Base-by-base conservation (phyloP, 2,329 filamentous ascomycete species). In the Nothopassalora personata region DNA sequence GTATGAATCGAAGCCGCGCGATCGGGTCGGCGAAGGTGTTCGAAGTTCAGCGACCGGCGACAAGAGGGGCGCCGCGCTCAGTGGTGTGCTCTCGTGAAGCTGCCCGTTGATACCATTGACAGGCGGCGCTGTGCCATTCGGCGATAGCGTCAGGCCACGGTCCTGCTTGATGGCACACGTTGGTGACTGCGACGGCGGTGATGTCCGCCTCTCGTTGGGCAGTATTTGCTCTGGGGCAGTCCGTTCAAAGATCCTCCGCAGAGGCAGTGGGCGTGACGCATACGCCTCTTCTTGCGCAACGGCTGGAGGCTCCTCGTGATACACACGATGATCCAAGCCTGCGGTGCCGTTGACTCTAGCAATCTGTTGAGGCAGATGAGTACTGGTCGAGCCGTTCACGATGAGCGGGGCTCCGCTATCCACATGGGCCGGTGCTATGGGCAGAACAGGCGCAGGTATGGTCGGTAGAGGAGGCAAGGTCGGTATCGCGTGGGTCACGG, bases 11-110 rank as follows among this genome's bases (percentile, higher is more conserved):
- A 80, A 75, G 51, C 80, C 85, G 56, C 86, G 80, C 57, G 77
- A 76, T 11, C 81, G 77, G 3, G 81, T 87, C 1, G 88, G 87
- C 1, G 88, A 90, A 2, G 88, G 86, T 0, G 86, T 88, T n/a
- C 82, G 80, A 5, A 83, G 82, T 74, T 91, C 89, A 56, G 87
- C 88, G 0, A 91, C 88, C 0, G 89, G 89, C 0, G 89, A 91
- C 1, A 92, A 78, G 23, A 80, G 62, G 4, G 78, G 77, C 34
- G 64, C 67, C 7, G 63, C 54, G 63, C 51, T 27, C 59, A 59
- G n/a, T 48, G 54, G 47, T 28, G 57, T 55, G 15, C 48, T 49
- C 8, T 67, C 66, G n/a, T 55, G 60, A 36, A 64, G 57, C 31
- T 63, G 60, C 15, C 57, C 59, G 19, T 63, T 62, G 5, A 60